These are phyloP conservation scores for Gaertneriomyces semiglobifer DNA, from an alignment of 192 early-diverging fungal species.

Conservation along the genomic window DNA sequence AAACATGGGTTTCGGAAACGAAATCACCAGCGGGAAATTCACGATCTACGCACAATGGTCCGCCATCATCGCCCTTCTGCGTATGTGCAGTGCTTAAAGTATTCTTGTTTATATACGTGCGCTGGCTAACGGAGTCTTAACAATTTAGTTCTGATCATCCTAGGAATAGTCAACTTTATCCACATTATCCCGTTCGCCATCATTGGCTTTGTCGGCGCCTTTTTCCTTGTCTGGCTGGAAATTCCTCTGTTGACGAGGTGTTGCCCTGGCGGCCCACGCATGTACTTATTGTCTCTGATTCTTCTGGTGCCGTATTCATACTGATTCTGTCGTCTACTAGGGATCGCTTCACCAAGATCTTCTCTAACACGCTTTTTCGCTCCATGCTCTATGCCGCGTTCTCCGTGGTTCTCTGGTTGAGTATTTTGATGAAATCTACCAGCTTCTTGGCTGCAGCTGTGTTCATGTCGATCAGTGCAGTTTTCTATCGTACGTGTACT, in stretches of 20 bases:
- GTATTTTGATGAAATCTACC: conserved; percentile 27
- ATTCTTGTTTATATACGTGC: not conserved
- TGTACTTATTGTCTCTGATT: conserved; percentile 9
- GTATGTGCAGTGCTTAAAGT: conserved; percentile 12
- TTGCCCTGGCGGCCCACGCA: conserved; percentile 28
- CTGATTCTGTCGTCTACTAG: not conserved
- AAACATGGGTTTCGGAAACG: conserved; percentile 26
- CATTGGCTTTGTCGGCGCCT: conserved; percentile 29
- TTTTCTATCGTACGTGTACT: conserved; percentile 34
- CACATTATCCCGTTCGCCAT: conserved; percentile 31
- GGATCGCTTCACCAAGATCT: conserved; percentile 30
- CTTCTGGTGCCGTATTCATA: not conserved
- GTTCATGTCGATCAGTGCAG: conserved; percentile 22
- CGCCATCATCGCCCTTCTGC: conserved; percentile 26
- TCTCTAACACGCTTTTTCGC: conserved; percentile 39
- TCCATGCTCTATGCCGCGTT: conserved; percentile 39
- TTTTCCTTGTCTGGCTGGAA: conserved; percentile 42
- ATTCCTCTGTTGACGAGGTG: conserved; percentile 37
- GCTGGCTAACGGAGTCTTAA: not conserved
- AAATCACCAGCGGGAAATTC: conserved; percentile 31
- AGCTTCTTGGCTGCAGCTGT: conserved; percentile 38
- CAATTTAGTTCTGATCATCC: conserved; percentile 32
- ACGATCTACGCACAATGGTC: conserved; percentile 40
- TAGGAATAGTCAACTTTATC: conserved; percentile 30
- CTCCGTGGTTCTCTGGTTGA: conserved; percentile 42